Evolutionary conservation across 495 filamentous ascomycete genomes (phyloP).

Genomic region (Penicillium turbatum): DNA sequence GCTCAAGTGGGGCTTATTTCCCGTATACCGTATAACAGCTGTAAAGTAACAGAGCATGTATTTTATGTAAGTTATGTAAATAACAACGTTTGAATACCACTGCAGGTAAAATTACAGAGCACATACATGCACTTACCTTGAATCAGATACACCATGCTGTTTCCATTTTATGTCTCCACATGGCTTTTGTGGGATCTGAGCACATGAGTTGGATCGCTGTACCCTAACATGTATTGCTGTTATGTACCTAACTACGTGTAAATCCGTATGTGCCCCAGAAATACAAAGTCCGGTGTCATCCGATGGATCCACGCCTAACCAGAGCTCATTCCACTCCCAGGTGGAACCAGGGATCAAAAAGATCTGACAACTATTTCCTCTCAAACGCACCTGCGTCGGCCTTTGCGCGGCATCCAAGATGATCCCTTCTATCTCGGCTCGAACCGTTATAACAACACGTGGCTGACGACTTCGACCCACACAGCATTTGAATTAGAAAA

Average conservation of each 20-base stretch:
- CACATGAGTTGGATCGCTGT: background rate
- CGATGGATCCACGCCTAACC: background rate
- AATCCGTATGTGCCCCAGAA: no score
- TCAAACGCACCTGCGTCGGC: background rate
- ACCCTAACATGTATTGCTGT: no score
- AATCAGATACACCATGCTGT: background rate
- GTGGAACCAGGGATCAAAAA: background rate
- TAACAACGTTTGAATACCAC: background rate
- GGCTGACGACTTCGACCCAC: background rate
- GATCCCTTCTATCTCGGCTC: background rate
- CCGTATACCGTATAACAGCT: background rate
- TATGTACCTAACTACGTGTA: no score
- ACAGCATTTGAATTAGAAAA: background rate
- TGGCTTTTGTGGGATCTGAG: background rate
- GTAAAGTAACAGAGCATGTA: background rate
- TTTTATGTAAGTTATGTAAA: background rate
- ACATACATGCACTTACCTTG: no score
- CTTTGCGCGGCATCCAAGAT: background rate
- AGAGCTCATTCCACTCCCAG: background rate
- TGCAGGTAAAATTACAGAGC: background rate
- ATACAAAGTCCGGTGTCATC: background rate
- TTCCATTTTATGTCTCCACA: no score
- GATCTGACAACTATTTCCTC: conserved; percentile 5
- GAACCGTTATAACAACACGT: background rate
- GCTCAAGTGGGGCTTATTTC: background rate